phyloP scores from a whole-genome alignment of 805 yeast genomes.

The Metschnikowia arizonensis region DNA sequence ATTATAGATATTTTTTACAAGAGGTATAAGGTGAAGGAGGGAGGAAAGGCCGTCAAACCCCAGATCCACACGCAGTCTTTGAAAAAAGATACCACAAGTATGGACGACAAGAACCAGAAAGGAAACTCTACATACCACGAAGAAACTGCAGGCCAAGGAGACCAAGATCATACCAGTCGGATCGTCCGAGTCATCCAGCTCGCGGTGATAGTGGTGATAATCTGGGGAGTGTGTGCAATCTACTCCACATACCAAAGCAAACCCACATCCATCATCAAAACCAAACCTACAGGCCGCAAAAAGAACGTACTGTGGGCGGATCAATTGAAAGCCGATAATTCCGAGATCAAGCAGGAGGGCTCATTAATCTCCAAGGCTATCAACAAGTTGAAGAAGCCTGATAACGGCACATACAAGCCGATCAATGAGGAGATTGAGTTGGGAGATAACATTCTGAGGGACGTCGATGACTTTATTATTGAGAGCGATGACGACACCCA shows the following conservation, averaged over 20 bases:
- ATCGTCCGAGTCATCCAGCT: conserved; percentile 40
- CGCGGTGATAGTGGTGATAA: conserved; percentile 32
- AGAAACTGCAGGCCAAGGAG: background rate
- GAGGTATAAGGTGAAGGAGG: conserved; percentile 14
- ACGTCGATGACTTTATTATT: conserved; percentile 42
- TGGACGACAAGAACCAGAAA: background rate
- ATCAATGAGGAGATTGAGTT: conserved; percentile 34
- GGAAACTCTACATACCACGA: background rate
- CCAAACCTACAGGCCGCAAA: conserved; percentile 31
- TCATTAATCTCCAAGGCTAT: conserved; percentile 38
- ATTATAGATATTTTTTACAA: conserved; percentile 50
- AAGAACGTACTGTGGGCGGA: conserved; percentile 49
- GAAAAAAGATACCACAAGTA: too few species aligned
- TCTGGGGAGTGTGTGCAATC: conserved; percentile 41
- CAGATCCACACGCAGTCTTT: conserved; percentile 8
- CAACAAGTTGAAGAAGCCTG: conserved; percentile 29
- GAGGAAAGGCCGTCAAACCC: conserved; percentile 16
- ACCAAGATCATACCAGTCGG: conserved; percentile 14
- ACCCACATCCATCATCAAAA: conserved; percentile 41
- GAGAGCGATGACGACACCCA: conserved; percentile 45
- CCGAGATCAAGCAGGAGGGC: conserved; percentile 16
- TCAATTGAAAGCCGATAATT: conserved; percentile 35
- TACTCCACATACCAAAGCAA: conserved; percentile 35
- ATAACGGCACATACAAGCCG: conserved; percentile 28
- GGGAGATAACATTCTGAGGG: conserved; percentile 25